phyloP scores from a whole-genome alignment of 768 basidiomycete genomes.

The Termitomyces sp. region DNA sequence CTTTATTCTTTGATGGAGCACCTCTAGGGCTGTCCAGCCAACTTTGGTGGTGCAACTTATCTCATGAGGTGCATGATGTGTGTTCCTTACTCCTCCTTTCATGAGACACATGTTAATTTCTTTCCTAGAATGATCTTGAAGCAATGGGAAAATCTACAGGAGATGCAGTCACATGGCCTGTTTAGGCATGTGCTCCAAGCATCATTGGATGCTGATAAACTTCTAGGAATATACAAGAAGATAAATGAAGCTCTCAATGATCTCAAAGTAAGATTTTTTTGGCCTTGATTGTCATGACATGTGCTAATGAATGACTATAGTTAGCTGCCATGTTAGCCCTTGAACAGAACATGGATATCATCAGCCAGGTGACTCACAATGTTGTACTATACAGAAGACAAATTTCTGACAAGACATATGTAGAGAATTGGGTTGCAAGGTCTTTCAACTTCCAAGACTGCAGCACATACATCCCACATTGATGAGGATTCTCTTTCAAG shows the following conservation, averaged over 20 bases:
- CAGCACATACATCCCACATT: neutral
- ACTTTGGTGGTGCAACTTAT: too few relatives aligned
- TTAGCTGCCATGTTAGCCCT: neutral
- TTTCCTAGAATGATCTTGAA: too few relatives aligned
- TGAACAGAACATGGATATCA: neutral
- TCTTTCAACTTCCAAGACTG: neutral
- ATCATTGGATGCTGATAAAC: neutral
- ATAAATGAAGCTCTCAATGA: neutral
- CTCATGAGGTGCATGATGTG: too few relatives aligned
- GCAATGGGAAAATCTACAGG: too few relatives aligned
- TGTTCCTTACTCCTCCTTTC: too few relatives aligned
- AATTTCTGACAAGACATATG: too few relatives aligned
- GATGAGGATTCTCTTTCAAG: neutral
- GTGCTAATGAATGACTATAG: neutral
- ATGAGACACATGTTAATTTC: too few relatives aligned
- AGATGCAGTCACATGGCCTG: neutral
- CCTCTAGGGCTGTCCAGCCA: too few relatives aligned
- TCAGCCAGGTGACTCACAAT: neutral
- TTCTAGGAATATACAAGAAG: neutral
- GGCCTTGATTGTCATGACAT: neutral
- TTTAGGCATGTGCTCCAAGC: neutral
- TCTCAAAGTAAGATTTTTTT: neutral
- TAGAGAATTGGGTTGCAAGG: too few relatives aligned
- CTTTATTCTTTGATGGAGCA: too few relatives aligned
- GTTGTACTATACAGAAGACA: too few relatives aligned